Evolutionary conservation across 2,329 filamentous ascomycete species (phyloP), one percentile per base, ranked within the genome.

Genomic region (Aspergillus fructus): DNA sequence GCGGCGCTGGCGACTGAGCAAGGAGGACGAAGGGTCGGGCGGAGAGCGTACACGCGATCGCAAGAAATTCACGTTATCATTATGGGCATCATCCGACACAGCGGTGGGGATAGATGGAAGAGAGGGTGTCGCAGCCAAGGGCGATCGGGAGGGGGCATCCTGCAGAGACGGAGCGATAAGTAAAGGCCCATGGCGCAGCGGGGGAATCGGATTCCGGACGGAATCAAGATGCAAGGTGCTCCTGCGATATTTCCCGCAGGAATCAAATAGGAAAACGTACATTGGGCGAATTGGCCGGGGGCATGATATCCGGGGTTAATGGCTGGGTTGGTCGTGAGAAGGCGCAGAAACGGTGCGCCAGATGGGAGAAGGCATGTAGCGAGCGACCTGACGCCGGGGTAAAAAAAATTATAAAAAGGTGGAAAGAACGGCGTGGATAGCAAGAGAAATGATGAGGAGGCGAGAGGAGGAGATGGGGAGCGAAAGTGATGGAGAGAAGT

Each of bases 21-120:
- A 62, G 11, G 70, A 64, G 39, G 59, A 68, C 57, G 47, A 50
- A 15, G 59, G 66, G 53, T 64, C 70, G 51, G 65, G 66, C 46
- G 65, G 66, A 11, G 64, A 68, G 55, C 61, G 66, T 49, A 67
- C 58, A 54, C 69, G 70, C 54, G 71, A 76, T 53, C 81, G 78
- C 53, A 84, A 73, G 61, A 83, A 82, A 67, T 70, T 78, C 62
- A 81, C 71, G 69, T 82, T 83, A 59, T 79, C 80, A 66, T 79
- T 71, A 50, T 78, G 70, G 55, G 72, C 76, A 60, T 77, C 76
- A 63, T 81, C 75, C 56, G 64, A 65, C 63, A 76, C 77, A 42
- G 73, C 73, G 41, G 78, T 71, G 50, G 81, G 79, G 57, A 83
- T 75, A 64, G 82, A 79, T 55, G 80, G 79, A 41, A 81, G 73